Evolutionary conservation across 1,284 basidiomycete species (phyloP).

Genomic region (Singerocomus inundabilis): DNA sequence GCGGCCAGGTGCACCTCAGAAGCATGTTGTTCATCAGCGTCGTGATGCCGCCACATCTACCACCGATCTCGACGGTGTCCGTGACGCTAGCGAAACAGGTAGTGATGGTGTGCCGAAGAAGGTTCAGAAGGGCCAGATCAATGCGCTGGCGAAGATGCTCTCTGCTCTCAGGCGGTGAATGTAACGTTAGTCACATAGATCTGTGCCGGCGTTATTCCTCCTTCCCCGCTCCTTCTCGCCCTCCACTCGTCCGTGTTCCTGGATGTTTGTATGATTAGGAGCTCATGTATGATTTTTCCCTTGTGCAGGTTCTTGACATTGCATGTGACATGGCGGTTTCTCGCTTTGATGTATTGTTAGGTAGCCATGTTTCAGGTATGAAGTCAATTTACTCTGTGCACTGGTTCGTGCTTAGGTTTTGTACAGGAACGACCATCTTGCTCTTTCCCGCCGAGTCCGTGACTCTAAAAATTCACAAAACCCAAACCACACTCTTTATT

Average conservation of each 20-base stretch:
- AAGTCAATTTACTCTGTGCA: conserved; percentile 37
- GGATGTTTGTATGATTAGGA: conserved; percentile 13
- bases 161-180: conserved; percentile 67
- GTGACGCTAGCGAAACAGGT: conserved; percentile 27
- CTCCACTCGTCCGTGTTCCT: neutral
- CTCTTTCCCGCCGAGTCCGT: conserved; percentile 20
- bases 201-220: conserved; percentile 6
- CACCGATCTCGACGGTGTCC: conserved; percentile 52
- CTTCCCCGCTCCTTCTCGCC: neutral
- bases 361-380: conserved; percentile 49
- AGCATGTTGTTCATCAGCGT: conserved; percentile 31
- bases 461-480: conserved; percentile 30
- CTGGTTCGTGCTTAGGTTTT: conserved; percentile 22
- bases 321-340: conserved; percentile 28
- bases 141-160: conserved; percentile 79
- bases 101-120: conserved; percentile 61
- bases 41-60: conserved; percentile 66
- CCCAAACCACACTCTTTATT: conserved; percentile 28
- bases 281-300: conserved; percentile 22
- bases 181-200: conserved; percentile 30
- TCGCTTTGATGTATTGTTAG: conserved; percentile 49
- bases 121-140: conserved; percentile 82
- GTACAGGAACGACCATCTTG: conserved; percentile 12
- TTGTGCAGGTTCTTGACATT: conserved; percentile 31
- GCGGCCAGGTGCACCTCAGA: conserved; percentile 42